Conservation (phyloP, 1,284 basidiomycete species). For the Cryptococcus sp. region DNA sequence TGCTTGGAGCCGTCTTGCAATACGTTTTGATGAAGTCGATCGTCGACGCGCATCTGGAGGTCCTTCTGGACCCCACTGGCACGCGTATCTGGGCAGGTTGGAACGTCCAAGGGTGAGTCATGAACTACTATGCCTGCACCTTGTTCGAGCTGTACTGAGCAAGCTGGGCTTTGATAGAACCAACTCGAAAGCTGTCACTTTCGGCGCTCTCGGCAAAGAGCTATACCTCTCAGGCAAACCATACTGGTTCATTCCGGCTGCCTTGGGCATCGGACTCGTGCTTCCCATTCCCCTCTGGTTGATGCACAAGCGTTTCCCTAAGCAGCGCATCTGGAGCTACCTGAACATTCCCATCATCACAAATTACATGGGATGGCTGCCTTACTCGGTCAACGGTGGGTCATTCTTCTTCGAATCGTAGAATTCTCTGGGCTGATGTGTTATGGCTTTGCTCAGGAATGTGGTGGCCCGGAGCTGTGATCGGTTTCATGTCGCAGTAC, state of each 20-base stretch:
- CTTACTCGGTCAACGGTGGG: constrained; percentile 61
- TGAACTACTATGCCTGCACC: constrained; percentile 23
- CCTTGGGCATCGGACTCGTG: constrained; percentile 52
- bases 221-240: constrained; percentile 57
- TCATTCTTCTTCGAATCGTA: not conserved
- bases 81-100: constrained; percentile 32
- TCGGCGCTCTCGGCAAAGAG: constrained; percentile 61
- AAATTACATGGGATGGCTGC: constrained; percentile 61
- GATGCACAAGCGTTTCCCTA: constrained; percentile 54
- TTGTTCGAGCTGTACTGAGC: not conserved
- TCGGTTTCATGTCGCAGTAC: constrained; percentile 58
- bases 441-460: constrained; percentile 6
- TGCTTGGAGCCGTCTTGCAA: constrained; percentile 59
- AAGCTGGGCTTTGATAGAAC: constrained; percentile 53
- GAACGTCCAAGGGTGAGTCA: constrained; percentile 13
- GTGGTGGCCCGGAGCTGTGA: constrained; percentile 58
- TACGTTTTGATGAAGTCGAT: constrained; percentile 58
- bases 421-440: not conserved
- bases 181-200: constrained; percentile 62
- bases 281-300: constrained; percentile 60
- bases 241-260: constrained; percentile 59
- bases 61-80: constrained; percentile 59
- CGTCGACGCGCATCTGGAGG: constrained; percentile 57
- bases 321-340: constrained; percentile 54
- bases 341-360: constrained; percentile 60